phyloP scores from a whole-genome alignment of 2,329 filamentous ascomycete genomes.

The Rhynchosporium graminicola region DNA sequence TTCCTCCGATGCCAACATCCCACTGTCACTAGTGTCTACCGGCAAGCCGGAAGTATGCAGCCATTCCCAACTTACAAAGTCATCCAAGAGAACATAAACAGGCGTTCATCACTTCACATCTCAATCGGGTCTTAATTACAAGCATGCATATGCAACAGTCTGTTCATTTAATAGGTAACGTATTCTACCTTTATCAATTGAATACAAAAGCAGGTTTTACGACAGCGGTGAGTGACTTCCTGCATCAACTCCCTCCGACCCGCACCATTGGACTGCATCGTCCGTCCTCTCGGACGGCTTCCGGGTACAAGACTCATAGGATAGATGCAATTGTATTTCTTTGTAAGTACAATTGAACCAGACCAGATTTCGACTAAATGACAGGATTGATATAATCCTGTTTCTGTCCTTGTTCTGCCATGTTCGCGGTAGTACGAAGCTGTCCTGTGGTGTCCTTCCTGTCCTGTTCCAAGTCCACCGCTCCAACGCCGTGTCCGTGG shows the following conservation, averaged over 20 bases:
- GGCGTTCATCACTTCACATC: not conserved
- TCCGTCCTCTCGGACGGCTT: not conserved
- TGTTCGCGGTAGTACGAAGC: not conserved
- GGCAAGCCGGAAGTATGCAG: not conserved
- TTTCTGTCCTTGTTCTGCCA: constrained; percentile 10
- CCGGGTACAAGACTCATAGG: not conserved
- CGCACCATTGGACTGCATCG: not conserved
- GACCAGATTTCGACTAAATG: not conserved
- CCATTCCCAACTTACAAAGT: not conserved
- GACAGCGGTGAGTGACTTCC: constrained; percentile 12
- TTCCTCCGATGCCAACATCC: not conserved
- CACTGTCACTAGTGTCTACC: not conserved
- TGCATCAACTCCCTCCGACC: not conserved
- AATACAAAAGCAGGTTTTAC: constrained; percentile 9
- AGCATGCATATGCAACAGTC: constrained; percentile 10
- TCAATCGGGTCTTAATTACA: not conserved
- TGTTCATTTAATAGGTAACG: not conserved
- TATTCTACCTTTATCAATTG: not conserved
- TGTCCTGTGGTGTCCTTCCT: not conserved
- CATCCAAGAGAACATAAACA: not conserved
- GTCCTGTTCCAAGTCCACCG: constrained; percentile 1
- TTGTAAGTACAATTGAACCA: constrained; percentile 10
- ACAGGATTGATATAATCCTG: not conserved
- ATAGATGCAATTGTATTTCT: not conserved
- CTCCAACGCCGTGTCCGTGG: constrained; percentile 11